Conservation (phyloP, 352 stramenopile species). For the Globisporangium ultimum region DNA sequence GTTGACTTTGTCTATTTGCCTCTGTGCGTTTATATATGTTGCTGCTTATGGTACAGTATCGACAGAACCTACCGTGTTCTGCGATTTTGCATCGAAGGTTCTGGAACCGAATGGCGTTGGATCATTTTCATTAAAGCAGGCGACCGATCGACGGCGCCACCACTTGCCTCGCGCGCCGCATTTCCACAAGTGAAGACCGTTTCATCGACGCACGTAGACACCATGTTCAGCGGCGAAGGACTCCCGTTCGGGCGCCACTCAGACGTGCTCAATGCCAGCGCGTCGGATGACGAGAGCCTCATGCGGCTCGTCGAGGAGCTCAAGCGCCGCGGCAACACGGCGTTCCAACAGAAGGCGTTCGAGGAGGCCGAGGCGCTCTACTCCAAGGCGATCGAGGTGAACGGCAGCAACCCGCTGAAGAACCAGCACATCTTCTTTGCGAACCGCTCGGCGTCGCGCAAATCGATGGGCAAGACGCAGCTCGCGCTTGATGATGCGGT, state of each 20-base stretch:
- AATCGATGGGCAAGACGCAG: constrained; percentile 70
- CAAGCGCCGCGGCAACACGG: constrained; percentile 85
- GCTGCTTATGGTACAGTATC: not conserved
- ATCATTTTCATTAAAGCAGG: not conserved
- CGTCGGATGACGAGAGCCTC: constrained; percentile 44
- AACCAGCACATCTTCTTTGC: constrained; percentile 86
- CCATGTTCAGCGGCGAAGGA: constrained; percentile 66
- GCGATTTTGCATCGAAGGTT: constrained; percentile 11
- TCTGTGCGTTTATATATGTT: not conserved
- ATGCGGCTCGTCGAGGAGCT: constrained; percentile 79
- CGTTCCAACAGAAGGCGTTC: constrained; percentile 78
- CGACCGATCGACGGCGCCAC: too few species aligned
- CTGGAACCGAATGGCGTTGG: constrained; percentile 6
- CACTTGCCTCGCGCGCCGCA: not conserved
- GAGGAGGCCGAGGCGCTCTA: constrained; percentile 97
- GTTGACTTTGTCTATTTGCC: not conserved
- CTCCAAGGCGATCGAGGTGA: constrained; percentile 91
- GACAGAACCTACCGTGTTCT: not conserved
- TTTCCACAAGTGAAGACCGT: not conserved
- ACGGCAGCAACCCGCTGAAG: constrained; percentile 37
- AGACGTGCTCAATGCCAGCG: constrained; percentile 69
- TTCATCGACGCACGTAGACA: constrained; percentile 1
- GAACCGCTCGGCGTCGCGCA: constrained; percentile 86
- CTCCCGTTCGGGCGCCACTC: constrained; percentile 78
- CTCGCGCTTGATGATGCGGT: constrained; percentile 70